Conservation (phyloP, 2,329 filamentous ascomycete species). For the Verticillium isaacii region DNA sequence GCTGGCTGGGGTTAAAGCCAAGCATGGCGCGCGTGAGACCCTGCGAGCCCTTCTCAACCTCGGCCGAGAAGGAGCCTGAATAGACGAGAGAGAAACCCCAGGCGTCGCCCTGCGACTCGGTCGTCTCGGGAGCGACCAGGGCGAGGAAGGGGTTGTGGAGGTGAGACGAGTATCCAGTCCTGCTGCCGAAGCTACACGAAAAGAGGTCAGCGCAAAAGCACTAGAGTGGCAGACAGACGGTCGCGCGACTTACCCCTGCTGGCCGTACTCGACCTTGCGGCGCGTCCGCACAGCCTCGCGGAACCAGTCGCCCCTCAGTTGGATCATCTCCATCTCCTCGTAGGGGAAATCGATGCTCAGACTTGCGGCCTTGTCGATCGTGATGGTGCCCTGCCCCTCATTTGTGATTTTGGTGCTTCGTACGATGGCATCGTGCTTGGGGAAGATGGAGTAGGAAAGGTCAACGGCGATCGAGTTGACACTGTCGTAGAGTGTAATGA, state of each 20-base stretch:
- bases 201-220: background rate
- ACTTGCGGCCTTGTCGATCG: conserved; percentile 53
- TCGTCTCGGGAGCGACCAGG: conserved; percentile 50
- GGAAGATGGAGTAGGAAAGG: conserved; percentile 60
- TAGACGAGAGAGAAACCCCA: conserved; percentile 64
- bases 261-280: conserved; percentile 51
- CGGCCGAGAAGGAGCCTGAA: conserved; percentile 56
- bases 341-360: conserved; percentile 58
- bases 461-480: conserved; percentile 53
- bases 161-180: conserved; percentile 58
- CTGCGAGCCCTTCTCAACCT: conserved; percentile 59
- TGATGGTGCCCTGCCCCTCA: conserved; percentile 45
- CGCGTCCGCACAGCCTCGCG: conserved; percentile 51
- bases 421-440: conserved; percentile 54
- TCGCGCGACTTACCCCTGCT: conserved; percentile 38
- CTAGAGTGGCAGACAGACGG: background rate
- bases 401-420: conserved; percentile 60
- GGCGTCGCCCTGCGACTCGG: conserved; percentile 55
- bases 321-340: conserved; percentile 57
- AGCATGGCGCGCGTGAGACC: conserved; percentile 56
- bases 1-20: conserved; percentile 56
- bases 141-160: conserved; percentile 62
- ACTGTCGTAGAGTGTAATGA: conserved; percentile 54
- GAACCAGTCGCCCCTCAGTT: conserved; percentile 59
- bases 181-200: conserved; percentile 50